These are phyloP conservation scores for Solanum hybrid DNA, from an alignment of 305 asterid genomes.

Conservation along the genomic window DNA sequence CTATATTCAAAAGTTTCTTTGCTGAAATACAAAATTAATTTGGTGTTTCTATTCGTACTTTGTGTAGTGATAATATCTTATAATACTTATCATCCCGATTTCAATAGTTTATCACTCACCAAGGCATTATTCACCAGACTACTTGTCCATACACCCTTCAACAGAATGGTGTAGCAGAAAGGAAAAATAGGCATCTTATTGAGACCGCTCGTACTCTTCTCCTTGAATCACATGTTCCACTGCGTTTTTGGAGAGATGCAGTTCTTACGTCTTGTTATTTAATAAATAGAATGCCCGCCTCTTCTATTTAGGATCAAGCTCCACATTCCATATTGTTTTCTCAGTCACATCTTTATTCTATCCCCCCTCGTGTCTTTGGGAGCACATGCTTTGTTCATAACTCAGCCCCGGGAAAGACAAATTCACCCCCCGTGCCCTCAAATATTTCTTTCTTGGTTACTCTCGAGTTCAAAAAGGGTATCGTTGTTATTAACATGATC, in stretches of 20 bases:
- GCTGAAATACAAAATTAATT: not conserved
- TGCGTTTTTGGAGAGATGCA: not conserved
- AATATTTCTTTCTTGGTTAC: no score
- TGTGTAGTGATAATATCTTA: not conserved
- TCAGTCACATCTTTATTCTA: no score
- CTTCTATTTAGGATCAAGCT: not conserved
- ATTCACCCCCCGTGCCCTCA: not conserved
- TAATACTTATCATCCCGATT: not conserved
- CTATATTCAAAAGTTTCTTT: not conserved
- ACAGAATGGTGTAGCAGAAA: no score
- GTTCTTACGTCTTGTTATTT: not conserved
- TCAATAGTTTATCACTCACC: not conserved
- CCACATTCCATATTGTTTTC: not conserved
- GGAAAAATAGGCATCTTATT: not conserved
- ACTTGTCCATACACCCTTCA: not conserved
- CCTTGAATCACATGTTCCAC: not conserved
- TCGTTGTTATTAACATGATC: not conserved
- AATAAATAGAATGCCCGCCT: no score
- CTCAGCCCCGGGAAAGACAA: not conserved
- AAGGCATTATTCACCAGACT: not conserved
- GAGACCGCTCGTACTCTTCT: not conserved
- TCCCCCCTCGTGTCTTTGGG: not conserved
- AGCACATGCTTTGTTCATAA: not conserved
- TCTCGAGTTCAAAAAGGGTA: not conserved
- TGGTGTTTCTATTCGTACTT: not conserved